phyloP scores from a whole-genome alignment of 768 basidiomycete genomes.

The Suillus weaverae region DNA sequence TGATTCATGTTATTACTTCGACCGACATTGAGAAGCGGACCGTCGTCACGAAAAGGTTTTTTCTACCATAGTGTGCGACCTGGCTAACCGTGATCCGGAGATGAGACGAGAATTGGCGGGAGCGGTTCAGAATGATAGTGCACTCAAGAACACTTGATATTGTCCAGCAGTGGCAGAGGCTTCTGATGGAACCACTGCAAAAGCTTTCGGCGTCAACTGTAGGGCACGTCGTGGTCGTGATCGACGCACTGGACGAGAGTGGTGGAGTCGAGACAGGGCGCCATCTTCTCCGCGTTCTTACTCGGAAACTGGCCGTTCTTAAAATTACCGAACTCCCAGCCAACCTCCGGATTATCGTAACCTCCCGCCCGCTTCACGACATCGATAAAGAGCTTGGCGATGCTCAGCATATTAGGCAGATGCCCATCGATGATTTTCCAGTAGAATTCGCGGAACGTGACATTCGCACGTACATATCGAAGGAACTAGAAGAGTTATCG shows the following conservation, averaged over 20 bases:
- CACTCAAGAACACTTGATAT: not conserved
- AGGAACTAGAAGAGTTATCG: not conserved
- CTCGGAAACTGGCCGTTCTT: not conserved
- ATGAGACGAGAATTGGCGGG: not conserved
- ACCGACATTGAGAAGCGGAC: not conserved
- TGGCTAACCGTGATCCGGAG: slow-evolving; percentile 1
- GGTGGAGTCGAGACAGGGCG: not conserved
- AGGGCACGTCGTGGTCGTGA: not conserved
- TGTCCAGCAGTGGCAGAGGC: not conserved
- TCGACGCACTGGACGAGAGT: slow-evolving; percentile 25
- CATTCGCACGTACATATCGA: not conserved
- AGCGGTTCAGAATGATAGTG: not conserved
- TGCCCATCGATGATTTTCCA: not conserved
- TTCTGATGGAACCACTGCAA: not conserved
- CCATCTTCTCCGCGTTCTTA: not conserved
- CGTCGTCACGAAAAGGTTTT: not conserved
- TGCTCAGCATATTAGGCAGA: not conserved
- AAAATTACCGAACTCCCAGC: not conserved
- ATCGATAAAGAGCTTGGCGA: not conserved
- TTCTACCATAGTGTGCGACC: slow-evolving; percentile 11
- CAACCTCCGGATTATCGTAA: not conserved
- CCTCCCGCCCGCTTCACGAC: not conserved
- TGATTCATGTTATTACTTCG: not conserved
- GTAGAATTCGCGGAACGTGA: not conserved
- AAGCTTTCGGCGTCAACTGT: no score